These are phyloP conservation scores for Fragaria vesca DNA, from an alignment of 306 rosid species.

Conservation along the genomic window DNA sequence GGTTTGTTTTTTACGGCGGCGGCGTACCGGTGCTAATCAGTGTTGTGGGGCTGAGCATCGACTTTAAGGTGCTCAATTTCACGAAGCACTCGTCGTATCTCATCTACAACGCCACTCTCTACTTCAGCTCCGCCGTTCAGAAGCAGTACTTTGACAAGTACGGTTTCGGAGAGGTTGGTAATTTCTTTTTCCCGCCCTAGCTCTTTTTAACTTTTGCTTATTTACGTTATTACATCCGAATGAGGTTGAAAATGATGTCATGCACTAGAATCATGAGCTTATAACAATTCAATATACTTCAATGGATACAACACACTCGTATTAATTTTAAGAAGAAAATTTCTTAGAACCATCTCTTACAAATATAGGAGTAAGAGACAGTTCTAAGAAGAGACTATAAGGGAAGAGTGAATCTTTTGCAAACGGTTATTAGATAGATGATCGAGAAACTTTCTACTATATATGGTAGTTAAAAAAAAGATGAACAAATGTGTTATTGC, in stretches of 20 bases:
- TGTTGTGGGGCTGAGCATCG: conserved; percentile 87
- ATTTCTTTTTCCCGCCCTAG: neutral
- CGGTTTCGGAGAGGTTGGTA: conserved; percentile 61
- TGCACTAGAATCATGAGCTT: no score
- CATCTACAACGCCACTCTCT: conserved; percentile 73
- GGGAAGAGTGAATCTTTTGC: no score
- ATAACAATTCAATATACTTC: no score
- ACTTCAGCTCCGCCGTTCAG: conserved; percentile 68
- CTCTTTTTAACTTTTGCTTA: neutral
- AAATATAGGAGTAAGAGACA: no score
- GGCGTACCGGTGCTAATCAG: conserved; percentile 21
- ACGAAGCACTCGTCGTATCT: conserved; percentile 84
- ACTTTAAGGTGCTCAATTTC: conserved; percentile 72
- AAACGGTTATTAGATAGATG: no score
- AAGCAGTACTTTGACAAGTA: conserved; percentile 64
- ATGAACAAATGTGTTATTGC: neutral
- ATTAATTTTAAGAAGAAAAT: no score
- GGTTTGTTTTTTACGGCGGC: neutral
- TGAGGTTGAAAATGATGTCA: no score
- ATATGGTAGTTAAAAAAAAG: no score
- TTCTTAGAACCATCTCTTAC: no score
- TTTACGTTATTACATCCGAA: neutral
- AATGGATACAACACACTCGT: no score
- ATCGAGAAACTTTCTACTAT: no score
- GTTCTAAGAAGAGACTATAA: no score